Evolutionary conservation across 495 filamentous ascomycete species (phyloP).

Genomic region (Neurospora sp.): DNA sequence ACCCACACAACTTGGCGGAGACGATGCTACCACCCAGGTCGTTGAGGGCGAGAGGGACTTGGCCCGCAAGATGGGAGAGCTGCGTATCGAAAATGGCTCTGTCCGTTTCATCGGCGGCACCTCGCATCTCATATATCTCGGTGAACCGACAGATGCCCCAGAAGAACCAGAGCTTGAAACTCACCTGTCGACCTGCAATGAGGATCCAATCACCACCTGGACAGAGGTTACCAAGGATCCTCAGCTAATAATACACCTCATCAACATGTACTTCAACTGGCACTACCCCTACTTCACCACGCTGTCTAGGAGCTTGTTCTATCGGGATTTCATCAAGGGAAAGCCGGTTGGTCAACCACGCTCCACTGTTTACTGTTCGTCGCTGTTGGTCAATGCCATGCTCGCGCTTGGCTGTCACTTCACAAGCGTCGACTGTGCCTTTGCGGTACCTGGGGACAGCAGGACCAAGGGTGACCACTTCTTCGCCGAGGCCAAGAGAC

Average conservation of each 20-base stretch:
- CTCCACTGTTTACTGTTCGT: conserved; percentile 68
- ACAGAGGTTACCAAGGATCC: conserved; percentile 75
- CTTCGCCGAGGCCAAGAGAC: conserved; percentile 85
- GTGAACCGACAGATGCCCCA: conserved; percentile 37
- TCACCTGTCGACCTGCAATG: conserved; percentile 29
- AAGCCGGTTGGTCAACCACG: conserved; percentile 32
- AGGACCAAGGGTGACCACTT: conserved; percentile 94
- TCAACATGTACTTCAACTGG: conserved; percentile 98
- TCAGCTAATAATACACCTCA: conserved; percentile 71
- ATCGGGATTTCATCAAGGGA: conserved; percentile 70
- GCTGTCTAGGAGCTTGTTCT: conserved; percentile 82
- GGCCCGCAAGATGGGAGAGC: conserved; percentile 85
- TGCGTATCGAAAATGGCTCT: conserved; percentile 78
- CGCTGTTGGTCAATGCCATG: conserved; percentile 89
- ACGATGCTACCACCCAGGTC: conserved; percentile 30
- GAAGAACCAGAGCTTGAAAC: conserved; percentile 43
- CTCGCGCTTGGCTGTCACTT: conserved; percentile 95
- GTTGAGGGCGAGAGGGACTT: conserved; percentile 75
- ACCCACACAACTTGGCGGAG: conserved; percentile 19
- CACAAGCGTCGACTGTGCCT: conserved; percentile 62
- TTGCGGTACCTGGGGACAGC: conserved; percentile 57
- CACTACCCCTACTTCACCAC: conserved; percentile 96
- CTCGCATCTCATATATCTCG: conserved; percentile 83
- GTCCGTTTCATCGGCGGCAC: conserved; percentile 92
- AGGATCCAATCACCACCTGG: conserved; percentile 71